Evolutionary conservation across 2,329 filamentous ascomycete species (phyloP).

Genomic region (Bipolaris victoriae): DNA sequence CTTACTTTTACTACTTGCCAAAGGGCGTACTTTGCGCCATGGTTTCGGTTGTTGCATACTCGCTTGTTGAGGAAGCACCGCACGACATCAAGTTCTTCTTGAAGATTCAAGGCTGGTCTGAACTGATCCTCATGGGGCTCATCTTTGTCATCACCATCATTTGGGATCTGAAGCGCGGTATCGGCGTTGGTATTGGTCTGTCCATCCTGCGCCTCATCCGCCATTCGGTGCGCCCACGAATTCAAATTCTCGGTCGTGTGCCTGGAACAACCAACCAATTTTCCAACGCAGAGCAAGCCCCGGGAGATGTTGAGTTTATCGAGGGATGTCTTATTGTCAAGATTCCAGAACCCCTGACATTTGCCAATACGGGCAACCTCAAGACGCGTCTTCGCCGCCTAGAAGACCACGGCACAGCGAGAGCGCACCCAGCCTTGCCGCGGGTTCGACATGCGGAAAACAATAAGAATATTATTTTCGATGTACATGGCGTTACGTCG

Average conservation of each 20-base stretch:
- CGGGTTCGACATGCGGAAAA: conserved; percentile 76
- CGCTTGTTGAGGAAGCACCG: conserved; percentile 92
- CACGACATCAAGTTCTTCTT: conserved; percentile 91
- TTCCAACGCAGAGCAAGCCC: conserved; percentile 79
- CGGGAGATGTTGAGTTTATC: conserved; percentile 80
- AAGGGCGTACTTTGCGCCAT: conserved; percentile 93
- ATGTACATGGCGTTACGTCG: conserved; percentile 95
- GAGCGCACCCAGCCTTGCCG: conserved; percentile 86
- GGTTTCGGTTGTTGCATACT: conserved; percentile 94
- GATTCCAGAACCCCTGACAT: conserved; percentile 94
- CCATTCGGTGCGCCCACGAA: conserved; percentile 88
- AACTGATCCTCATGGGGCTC: conserved; percentile 83
- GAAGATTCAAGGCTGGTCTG: conserved; percentile 81
- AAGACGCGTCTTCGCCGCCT: conserved; percentile 82
- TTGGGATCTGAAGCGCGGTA: conserved; percentile 91
- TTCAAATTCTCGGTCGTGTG: conserved; percentile 92
- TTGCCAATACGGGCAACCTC: conserved; percentile 93
- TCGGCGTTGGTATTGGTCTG: conserved; percentile 90
- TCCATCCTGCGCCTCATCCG: conserved; percentile 88
- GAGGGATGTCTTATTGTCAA: conserved; percentile 95
- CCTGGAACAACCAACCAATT: conserved; percentile 78
- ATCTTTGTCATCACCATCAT: conserved; percentile 94
- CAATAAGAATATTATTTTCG: conserved; percentile 93
- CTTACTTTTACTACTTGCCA: conserved; percentile 95
- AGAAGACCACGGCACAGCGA: conserved; percentile 86